Evolutionary conservation across 2,329 filamentous ascomycete genomes (phyloP).

Genomic region (Aspergillus jensenii): DNA sequence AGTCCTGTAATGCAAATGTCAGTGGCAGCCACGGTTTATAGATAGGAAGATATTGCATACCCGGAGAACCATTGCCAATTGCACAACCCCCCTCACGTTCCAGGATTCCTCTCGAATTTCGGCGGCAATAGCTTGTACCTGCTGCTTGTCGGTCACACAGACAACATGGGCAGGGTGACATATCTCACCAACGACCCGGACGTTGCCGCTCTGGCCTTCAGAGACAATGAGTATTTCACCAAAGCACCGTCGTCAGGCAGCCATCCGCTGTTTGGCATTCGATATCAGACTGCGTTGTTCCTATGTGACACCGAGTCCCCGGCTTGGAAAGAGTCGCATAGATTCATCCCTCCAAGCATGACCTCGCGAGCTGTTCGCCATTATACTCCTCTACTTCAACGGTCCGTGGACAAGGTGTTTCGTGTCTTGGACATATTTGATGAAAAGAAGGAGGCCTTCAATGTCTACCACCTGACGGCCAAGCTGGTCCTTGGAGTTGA

Average conservation of each 20-base stretch:
- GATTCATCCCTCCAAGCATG: constrained; percentile 60
- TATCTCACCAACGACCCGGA: constrained; percentile 50
- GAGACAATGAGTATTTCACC: too few species aligned
- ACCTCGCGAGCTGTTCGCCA: constrained; percentile 60
- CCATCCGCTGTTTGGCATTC: constrained; percentile 32
- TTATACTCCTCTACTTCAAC: constrained; percentile 59
- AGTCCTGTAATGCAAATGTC: too few species aligned
- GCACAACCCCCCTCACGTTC: too few species aligned
- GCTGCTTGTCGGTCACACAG: constrained; percentile 32
- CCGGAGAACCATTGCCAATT: too few species aligned
- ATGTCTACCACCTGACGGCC: constrained; percentile 49
- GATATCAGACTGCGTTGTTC: constrained; percentile 30
- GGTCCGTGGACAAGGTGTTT: constrained; percentile 43
- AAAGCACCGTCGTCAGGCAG: neutral
- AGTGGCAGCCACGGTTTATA: too few species aligned
- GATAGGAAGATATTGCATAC: too few species aligned
- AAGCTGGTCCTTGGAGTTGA: constrained; percentile 46
- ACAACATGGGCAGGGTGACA: constrained; percentile 50
- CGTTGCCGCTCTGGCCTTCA: too few species aligned
- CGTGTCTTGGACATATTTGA: constrained; percentile 47
- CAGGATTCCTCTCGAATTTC: too few species aligned
- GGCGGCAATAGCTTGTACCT: too few species aligned
- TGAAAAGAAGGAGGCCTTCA: constrained; percentile 48
- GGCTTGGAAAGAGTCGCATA: constrained; percentile 49
- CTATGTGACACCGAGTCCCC: constrained; percentile 32